phyloP scores from a whole-genome alignment of 345 rosid genomes.

The Viola odorata region DNA sequence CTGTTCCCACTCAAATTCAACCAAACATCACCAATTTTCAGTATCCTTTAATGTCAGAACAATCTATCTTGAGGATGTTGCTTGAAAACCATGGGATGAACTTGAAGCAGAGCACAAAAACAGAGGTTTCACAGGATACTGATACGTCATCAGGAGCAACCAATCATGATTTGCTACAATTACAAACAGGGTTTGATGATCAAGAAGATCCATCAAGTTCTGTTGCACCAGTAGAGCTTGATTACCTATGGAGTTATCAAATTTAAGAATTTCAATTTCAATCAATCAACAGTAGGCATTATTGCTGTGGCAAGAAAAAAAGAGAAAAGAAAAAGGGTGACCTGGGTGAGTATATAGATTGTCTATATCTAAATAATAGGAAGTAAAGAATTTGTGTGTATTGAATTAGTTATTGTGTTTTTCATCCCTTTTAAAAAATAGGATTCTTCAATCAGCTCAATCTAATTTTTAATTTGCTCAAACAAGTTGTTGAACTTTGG shows the following conservation, averaged over 20 bases:
- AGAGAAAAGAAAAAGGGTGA: neutral
- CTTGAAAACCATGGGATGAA: slow-evolving; percentile 24
- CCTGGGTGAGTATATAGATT: slow-evolving; percentile 8
- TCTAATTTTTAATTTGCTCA: neutral
- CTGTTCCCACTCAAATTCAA: slow-evolving; percentile 5
- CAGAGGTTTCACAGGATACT: slow-evolving; percentile 12
- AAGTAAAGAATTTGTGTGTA: slow-evolving; percentile 1
- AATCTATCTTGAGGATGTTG: slow-evolving; percentile 39
- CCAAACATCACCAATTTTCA: slow-evolving; percentile 3
- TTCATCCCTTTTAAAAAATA: too few species aligned
- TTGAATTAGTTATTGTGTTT: neutral
- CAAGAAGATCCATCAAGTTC: slow-evolving; percentile 31
- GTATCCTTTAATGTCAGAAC: slow-evolving; percentile 17
- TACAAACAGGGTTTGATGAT: slow-evolving; percentile 21
- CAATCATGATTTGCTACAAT: slow-evolving; percentile 28
- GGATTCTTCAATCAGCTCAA: neutral
- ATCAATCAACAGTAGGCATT: neutral
- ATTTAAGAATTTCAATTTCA: neutral
- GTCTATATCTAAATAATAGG: slow-evolving; percentile 1
- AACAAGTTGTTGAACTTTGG: neutral
- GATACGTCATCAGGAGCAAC: slow-evolving; percentile 12
- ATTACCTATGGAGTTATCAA: slow-evolving; percentile 49
- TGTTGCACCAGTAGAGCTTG: slow-evolving; percentile 31
- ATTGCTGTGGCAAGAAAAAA: neutral
- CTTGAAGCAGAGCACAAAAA: neutral